Evolutionary conservation across 2,329 filamentous ascomycete genomes (phyloP).

Genomic region (Periconia digitata): DNA sequence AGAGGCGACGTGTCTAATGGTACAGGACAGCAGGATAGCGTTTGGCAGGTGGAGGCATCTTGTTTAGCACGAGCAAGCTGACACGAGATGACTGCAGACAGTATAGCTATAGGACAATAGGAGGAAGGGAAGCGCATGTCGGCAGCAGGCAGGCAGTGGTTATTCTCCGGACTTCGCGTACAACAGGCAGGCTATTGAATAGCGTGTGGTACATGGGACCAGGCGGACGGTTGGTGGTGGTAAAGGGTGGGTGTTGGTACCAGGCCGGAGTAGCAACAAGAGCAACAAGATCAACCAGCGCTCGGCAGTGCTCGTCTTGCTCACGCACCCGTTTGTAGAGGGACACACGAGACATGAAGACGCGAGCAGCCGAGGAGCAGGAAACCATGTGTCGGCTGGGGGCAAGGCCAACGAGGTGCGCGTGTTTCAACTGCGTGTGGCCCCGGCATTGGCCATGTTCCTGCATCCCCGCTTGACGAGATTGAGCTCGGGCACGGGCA

Average conservation of each 20-base stretch:
- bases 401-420: neutral
- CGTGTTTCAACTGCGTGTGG: neutral
- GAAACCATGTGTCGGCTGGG: neutral
- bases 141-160: neutral
- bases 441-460: conserved; percentile 9
- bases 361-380: neutral
- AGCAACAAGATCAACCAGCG: neutral
- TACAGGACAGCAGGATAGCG: too few species aligned
- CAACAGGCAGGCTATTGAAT: neutral
- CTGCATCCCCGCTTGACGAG: conserved; percentile 29
- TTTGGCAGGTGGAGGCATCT: too few species aligned
- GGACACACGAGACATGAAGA: neutral
- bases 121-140: neutral
- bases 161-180: conserved; percentile 2
- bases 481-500: conserved; percentile 25
- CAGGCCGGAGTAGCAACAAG: neutral
- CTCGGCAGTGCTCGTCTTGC: neutral
- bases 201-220: neutral
- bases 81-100: too few species aligned
- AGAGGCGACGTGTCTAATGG: too few species aligned
- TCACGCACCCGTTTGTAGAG: neutral
- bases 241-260: neutral
- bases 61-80: neutral
- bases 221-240: neutral
- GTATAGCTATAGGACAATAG: neutral